Evolutionary conservation across 495 filamentous ascomycete genomes (phyloP).

Genomic region (Astrothelium subdiscretum): DNA sequence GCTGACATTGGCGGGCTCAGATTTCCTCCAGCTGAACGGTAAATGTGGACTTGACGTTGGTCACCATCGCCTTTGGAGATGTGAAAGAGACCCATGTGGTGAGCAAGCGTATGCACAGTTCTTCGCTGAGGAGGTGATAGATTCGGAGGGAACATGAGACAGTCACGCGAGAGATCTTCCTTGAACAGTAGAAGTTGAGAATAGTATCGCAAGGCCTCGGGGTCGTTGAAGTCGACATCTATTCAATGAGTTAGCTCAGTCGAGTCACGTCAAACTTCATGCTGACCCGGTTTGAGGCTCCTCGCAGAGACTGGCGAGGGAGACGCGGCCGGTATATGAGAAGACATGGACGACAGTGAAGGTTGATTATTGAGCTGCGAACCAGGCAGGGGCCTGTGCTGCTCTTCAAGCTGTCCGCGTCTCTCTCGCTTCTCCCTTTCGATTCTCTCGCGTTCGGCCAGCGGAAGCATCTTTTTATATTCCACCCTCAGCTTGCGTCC

Average conservation of each 20-base stretch:
- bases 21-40: conserved; percentile 50
- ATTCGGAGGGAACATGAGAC: conserved; percentile 67
- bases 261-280: neutral
- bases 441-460: conserved; percentile 88
- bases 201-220: conserved; percentile 74
- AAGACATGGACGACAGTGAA: conserved; percentile 73
- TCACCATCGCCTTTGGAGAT: conserved; percentile 77
- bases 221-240: conserved; percentile 84
- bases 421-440: conserved; percentile 96
- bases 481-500: conserved; percentile 90
- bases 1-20: conserved; percentile 57
- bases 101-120: conserved; percentile 84
- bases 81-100: conserved; percentile 87
- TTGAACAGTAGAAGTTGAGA: conserved; percentile 81
- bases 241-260: conserved; percentile 11
- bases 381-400: conserved; percentile 63
- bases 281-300: conserved; percentile 51
- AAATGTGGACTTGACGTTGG: conserved; percentile 77
- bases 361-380: conserved; percentile 65
- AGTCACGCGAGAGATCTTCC: conserved; percentile 63
- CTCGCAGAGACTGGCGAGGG: conserved; percentile 58
- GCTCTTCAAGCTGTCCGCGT: conserved; percentile 90
- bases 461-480: conserved; percentile 98
- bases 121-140: conserved; percentile 74
- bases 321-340: conserved; percentile 55